These are phyloP conservation scores for Chrysosporium queenslandicum DNA, from an alignment of 2,329 filamentous ascomycete species.

Conservation along the genomic window DNA sequence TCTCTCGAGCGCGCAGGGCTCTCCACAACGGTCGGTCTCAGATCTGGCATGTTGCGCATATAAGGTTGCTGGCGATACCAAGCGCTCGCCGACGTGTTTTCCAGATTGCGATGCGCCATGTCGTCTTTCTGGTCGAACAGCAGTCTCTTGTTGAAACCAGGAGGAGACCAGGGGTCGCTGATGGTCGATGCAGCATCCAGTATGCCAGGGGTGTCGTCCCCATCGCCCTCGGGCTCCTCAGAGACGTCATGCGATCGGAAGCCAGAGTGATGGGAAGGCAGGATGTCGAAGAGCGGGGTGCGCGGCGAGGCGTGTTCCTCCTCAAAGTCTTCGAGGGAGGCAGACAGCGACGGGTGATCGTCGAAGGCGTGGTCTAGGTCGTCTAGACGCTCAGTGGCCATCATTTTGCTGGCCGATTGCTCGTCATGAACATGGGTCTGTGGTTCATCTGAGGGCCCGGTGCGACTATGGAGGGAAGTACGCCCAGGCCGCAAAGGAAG, in stretches of 20 bases:
- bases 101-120: conserved; percentile 32
- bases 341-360: conserved; percentile 51
- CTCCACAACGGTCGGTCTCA: conserved; percentile 34
- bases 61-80: conserved; percentile 47
- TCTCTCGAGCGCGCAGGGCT: conserved; percentile 47
- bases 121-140: conserved; percentile 25
- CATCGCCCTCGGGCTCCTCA: conserved; percentile 38
- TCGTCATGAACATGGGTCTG: background rate
- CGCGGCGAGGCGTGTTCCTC: conserved; percentile 40
- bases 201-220: background rate
- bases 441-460: conserved; percentile 6
- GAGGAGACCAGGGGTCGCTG: conserved; percentile 53
- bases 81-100: conserved; percentile 38
- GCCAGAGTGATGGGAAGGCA: conserved; percentile 53
- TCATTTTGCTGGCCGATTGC: conserved; percentile 13
- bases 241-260: conserved; percentile 47
- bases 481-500: background rate
- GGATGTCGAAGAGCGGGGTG: conserved; percentile 42
- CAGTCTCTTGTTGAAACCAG: conserved; percentile 41
- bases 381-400: conserved; percentile 20
- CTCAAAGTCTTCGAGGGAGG: conserved; percentile 54
- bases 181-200: conserved; percentile 35
- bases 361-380: conserved; percentile 44
- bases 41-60: conserved; percentile 32
- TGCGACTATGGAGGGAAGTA: background rate